Base-by-base conservation (phyloP, 2,329 filamentous ascomycete species). In the Penicillium aurantiogriseum region DNA sequence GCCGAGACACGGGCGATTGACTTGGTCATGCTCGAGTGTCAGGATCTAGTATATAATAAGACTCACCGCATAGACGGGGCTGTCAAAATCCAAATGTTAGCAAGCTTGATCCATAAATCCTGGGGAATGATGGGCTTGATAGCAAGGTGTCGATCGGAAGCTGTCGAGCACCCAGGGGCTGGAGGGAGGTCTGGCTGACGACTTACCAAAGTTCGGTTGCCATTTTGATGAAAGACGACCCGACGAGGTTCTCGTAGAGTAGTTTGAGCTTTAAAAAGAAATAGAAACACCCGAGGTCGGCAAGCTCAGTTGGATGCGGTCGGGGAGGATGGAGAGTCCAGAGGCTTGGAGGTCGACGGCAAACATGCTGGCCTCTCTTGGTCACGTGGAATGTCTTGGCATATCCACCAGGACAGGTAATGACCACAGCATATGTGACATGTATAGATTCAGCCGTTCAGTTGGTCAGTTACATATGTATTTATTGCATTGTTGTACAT, bases 51-150 rank as follows among this genome's bases (percentile, higher is more conserved):
- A 56, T 42, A 13, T 36, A 59, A 42, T 49, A 58, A 56, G 60
- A 96, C 93, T 91, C 87, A 97, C 94, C 85, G 94, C 91, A 84
- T 97, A 99, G 75, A 96, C 93, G 81, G 93, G 93, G 84, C 93
- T 99, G 71, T 63, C 74, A 50, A 57, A 62, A 64, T 62, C 59
- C 59, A 47, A 17, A 48, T 25, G 56, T 74, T 61, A 74, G 70
- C 52, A 59, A 45, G 13, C 51, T 46, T 52, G 46, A 50, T 50
- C 36, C 48, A 46, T 52, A 36, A 31, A 29, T 45, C 17, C 23
- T 39, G 33, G 8, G 31, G 42, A 21, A 23, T 54, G 46, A 45
- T 25, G 50, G 40, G 15, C 54, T 40, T 54, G 45, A 54, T 51
- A 58, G 56, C 62, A 53, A 43, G 54, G 49, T 38, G 54, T 51